Percentiles rank a stretch among this genome's conserved stretches.
Evolutionary conservation across 2,329 filamentous ascomycete genomes (phyloP).

Genomic region (Aureobasidium leucospermi): DNA sequence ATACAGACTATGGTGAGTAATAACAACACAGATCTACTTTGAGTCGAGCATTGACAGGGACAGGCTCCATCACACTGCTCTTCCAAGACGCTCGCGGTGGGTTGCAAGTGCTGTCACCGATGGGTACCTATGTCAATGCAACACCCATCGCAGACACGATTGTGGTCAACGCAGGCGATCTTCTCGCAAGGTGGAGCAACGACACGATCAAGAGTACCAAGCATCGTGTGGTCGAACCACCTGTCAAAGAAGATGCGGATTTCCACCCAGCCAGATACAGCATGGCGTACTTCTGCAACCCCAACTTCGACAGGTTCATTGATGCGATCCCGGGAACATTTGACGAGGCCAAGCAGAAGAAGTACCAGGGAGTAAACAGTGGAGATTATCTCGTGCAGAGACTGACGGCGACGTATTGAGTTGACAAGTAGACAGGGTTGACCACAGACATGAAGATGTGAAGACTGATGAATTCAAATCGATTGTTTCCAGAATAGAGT

Average conservation of each 20-base stretch:
- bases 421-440: too few relatives aligned
- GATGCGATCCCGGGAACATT: conserved; percentile 77
- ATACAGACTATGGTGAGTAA: conserved; percentile 55
- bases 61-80: conserved; percentile 42
- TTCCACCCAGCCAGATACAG: conserved; percentile 71
- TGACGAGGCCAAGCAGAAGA: conserved; percentile 57
- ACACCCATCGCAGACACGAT: conserved; percentile 74
- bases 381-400: conserved; percentile 76
- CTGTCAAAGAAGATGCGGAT: conserved; percentile 39
- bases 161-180: conserved; percentile 82
- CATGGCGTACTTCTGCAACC: conserved; percentile 90
- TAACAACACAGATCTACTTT: too few relatives aligned
- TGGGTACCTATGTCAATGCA: conserved; percentile 66
- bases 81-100: conserved; percentile 52
- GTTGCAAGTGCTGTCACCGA: conserved; percentile 60
- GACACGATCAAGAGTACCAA: conserved; percentile 85
- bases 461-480: neutral
- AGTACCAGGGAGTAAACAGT: conserved; percentile 70
- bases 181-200: conserved; percentile 83
- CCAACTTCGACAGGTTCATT: conserved; percentile 67
- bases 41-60: neutral
- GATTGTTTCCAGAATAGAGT: too few relatives aligned
- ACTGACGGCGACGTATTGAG: conserved; percentile 59
- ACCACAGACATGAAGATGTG: neutral
- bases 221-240: conserved; percentile 84